Percentiles rank a stretch among this genome's conserved stretches.
Evolutionary conservation across 2,329 filamentous ascomycete genomes (phyloP).

Genomic region (Cladophialophora psammophila): DNA sequence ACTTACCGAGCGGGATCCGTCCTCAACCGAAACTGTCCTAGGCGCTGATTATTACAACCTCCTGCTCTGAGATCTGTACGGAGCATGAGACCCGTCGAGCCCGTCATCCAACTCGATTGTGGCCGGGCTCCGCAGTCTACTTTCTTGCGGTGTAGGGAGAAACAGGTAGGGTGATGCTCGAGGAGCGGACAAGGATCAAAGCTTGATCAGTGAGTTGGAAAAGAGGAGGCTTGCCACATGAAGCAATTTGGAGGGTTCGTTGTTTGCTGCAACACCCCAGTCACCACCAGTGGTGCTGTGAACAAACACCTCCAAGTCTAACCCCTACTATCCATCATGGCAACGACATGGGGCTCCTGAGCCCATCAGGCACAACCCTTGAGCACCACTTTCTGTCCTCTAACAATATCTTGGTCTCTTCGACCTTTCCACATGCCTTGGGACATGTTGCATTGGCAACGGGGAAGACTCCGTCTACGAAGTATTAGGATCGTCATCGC

Average conservation of each 20-base stretch:
- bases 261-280: not conserved
- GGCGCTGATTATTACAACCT: not conserved
- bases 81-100: not conserved
- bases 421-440: not conserved
- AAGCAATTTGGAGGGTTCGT: not conserved
- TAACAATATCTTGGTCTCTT: not conserved
- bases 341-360: not conserved
- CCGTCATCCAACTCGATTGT: not conserved
- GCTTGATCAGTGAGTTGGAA: not conserved
- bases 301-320: not conserved
- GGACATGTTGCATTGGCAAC: not conserved
- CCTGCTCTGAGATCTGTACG: not conserved
- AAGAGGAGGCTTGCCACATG: not conserved
- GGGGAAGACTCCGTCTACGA: not conserved
- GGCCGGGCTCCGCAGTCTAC: not conserved
- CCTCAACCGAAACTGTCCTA: not conserved
- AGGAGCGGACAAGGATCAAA: not conserved
- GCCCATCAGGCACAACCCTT: not conserved
- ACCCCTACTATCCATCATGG: not conserved
- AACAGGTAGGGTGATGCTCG: not conserved
- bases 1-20: not conserved
- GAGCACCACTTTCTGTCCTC: not conserved
- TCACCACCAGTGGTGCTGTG: not conserved
- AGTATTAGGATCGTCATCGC: not conserved
- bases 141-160: not conserved